Evolutionary conservation across 2,329 filamentous ascomycete genomes (phyloP), one percentile per base, ranked within the genome.

Genomic region (Fusarium sp.): DNA sequence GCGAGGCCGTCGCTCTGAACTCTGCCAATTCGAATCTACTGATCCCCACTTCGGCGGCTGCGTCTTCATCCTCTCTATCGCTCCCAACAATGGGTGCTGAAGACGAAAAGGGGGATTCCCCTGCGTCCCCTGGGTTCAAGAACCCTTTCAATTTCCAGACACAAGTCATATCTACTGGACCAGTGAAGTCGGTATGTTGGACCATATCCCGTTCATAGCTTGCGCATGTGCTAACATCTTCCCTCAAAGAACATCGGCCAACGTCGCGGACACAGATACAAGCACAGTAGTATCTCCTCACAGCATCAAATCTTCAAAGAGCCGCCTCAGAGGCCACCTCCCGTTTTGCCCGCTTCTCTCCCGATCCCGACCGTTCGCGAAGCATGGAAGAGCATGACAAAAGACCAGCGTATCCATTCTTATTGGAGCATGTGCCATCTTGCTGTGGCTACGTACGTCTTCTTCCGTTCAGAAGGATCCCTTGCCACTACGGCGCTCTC

Each of bases 71-170:
- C 54, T 59, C 58, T 4, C 14, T 72, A 47, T 62, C 50, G 35
- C 54, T 70, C 11, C 58, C 59, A 6, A 51, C 56, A 21, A 74
- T 74, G 72, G 57, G 36, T 20, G 39, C 55, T 27, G 54, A 72
- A 48, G 64, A 71, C 14, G 56, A 58, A 11, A 29, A 49, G 3
- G 51, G 41, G 50, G 65, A 72, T 36, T 50, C 52, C 29, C 54
- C 63, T 40, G 43, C 51, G 29, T 72, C 67, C 21, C 69, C 78
- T 27, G 62, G 76, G 17, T 77, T 77, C 17, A 82, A 81, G 57
- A 92, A 90, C 69, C 95, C 95, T 1, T 98, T 99, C 87, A 98
- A 98, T 80, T 98, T 98, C 80, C 89, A 96, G 80, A 92, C 95
- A 2, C 90, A 92, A 76, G 85, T 89, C 43, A 90, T 94, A 76